These are phyloP conservation scores for Botrytis sinoallii DNA, from an alignment of 2,329 filamentous ascomycete species.

Conservation along the genomic window DNA sequence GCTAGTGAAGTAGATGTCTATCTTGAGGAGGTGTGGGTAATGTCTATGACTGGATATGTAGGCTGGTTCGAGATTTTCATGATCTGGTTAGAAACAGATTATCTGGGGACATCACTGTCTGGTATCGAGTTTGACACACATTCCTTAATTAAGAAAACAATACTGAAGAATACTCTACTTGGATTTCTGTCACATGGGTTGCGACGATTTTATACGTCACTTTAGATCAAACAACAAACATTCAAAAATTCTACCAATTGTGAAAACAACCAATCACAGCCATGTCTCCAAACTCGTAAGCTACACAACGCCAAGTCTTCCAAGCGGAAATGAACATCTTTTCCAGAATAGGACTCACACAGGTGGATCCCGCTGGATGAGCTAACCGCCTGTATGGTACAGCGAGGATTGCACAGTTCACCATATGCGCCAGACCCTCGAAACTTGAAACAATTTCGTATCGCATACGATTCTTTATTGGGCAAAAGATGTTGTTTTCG, in stretches of 20 bases:
- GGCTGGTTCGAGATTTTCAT: not conserved
- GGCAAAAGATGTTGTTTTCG: not conserved
- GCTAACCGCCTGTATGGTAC: not conserved
- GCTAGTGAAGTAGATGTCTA: not conserved
- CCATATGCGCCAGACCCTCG: not conserved
- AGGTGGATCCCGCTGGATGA: not conserved
- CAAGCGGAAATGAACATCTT: not conserved
- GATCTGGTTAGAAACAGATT: not conserved
- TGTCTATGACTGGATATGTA: not conserved
- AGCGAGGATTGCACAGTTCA: not conserved
- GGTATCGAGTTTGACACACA: not conserved
- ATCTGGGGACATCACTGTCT: not conserved
- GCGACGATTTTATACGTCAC: not conserved
- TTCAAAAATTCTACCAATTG: not conserved
- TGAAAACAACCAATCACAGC: not conserved
- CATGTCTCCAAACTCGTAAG: not conserved
- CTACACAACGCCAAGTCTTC: not conserved
- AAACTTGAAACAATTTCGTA: not conserved
- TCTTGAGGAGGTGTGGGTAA: not conserved
- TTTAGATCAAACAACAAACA: not conserved
- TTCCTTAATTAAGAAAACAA: not conserved
- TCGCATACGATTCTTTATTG: not conserved
- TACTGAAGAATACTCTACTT: not conserved
- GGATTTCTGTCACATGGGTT: not conserved
- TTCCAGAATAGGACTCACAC: not conserved